Base-by-base conservation (phyloP, 2,329 filamentous ascomycete genomes). In the Exophiala oligosperma region DNA sequence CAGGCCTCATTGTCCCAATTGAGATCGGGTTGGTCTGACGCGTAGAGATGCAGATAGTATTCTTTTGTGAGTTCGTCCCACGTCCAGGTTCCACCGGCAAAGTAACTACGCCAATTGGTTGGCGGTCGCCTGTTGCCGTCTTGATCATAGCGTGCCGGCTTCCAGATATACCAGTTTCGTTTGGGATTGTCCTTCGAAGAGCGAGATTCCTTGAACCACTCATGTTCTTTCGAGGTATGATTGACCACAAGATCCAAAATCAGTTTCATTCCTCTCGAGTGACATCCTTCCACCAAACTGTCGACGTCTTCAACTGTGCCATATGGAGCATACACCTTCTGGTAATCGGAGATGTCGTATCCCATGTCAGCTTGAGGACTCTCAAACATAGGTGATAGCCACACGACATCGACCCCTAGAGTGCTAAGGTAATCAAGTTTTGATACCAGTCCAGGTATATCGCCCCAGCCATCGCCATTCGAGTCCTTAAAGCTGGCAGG, bases 241-340 rank as follows among this genome's bases (percentile, higher is more conserved):
- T 92, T 92, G 59, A 91, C 81, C 1, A 92, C 89, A 1, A 92
- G 76, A 68, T 92, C 88, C 60, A 91, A 80, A 54, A 92, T 84
- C 12, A 91, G 73, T 63, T 82, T 84, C 82, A 92, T 89, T 2
- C 81, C 84, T 3, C 86, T 79, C 11, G 78, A 71, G 59, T 88
- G 85, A 29, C 83, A 79, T 38, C 80, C 82, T 21, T 77, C 68
- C 48, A 89, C 84, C 37, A 90, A 70, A 0, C 73, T 72, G 55
- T 89, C 84, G 40, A 89, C 81, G 68, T 90, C 86, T 58, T 79
- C 75, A 7, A 90, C 75, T 0, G 85, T 85, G 38, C 87, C 88
- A 65, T 89, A 90, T 0, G 82, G 80, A 2, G 77, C 73, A 64
- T 89, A 81, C 26, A 90, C 83, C 24, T 77, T 77, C 67, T 87